Percentiles rank a stretch among this genome's conserved stretches.
Conservation (phyloP, 208 protist species). For the Trypanosoma lewisi region DNA sequence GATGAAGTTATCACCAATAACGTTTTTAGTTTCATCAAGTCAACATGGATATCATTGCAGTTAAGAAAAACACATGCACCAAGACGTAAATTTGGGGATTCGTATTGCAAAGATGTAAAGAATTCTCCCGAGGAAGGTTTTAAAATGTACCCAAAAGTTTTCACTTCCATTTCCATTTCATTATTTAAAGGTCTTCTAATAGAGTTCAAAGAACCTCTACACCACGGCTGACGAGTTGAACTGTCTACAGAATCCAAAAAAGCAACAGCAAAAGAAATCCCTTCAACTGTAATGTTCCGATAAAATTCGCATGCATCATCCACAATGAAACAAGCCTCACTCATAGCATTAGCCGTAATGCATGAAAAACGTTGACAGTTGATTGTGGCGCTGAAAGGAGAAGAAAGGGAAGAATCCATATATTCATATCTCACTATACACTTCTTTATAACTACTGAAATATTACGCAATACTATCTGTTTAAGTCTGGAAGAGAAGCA, state of each 20-base stretch:
- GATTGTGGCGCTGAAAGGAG: constrained; percentile 4
- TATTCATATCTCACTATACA: constrained; percentile 25
- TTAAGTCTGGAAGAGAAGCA: constrained; percentile 54
- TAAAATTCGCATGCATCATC: constrained; percentile 5
- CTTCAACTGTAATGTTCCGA: constrained; percentile 9
- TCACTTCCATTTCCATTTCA: not conserved
- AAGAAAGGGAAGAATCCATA: not conserved
- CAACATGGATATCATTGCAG: constrained; percentile 1
- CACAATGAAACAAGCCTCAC: not conserved
- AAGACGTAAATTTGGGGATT: not conserved
- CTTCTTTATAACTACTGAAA: constrained; percentile 47
- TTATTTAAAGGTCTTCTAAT: not conserved
- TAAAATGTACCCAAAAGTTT: constrained; percentile 5
- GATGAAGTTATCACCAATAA: constrained; percentile 3
- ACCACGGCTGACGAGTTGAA: not conserved
- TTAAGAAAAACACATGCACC: not conserved
- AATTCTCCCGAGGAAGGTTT: constrained; percentile 5
- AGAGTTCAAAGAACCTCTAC: not conserved
- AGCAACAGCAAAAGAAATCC: constrained; percentile 2
- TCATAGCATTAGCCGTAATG: not conserved
- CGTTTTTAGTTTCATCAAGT: not conserved
- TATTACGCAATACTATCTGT: constrained; percentile 61
- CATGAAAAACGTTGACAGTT: not conserved
- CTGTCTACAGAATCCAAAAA: not conserved
- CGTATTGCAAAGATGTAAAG: constrained; percentile 5